Conservation (phyloP, 2,329 filamentous ascomycete genomes). For the Cladosporium velox region DNA sequence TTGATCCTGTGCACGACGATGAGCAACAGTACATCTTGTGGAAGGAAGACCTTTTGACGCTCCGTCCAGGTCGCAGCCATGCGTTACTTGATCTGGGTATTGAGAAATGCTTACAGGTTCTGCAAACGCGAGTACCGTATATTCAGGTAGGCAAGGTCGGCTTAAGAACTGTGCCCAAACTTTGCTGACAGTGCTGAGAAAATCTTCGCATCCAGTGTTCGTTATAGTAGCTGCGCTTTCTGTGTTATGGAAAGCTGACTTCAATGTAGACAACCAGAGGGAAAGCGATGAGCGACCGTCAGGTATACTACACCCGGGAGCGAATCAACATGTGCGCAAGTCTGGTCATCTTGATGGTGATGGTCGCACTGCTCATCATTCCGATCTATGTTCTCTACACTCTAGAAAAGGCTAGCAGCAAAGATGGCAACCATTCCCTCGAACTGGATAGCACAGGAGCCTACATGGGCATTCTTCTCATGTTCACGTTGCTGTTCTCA, state of each 20-base stretch:
- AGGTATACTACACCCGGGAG: conserved; percentile 28
- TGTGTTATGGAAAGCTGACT: neutral
- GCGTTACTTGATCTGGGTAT: conserved; percentile 43
- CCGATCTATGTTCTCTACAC: conserved; percentile 34
- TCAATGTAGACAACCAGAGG: neutral
- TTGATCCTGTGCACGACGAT: conserved; percentile 26
- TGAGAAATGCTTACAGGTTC: conserved; percentile 26
- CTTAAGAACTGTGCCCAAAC: neutral
- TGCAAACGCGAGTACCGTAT: neutral
- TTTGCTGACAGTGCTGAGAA: neutral
- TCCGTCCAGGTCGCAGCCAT: conserved; percentile 41
- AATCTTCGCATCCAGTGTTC: neutral
- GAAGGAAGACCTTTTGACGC: conserved; percentile 45
- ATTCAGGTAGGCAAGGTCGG: neutral
- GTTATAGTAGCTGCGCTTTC: neutral
- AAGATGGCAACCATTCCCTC: too few species aligned
- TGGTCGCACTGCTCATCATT: conserved; percentile 32
- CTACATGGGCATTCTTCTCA: conserved; percentile 30
- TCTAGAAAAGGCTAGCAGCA: conserved; percentile 25
- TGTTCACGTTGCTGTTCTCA: conserved; percentile 33
- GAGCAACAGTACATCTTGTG: conserved; percentile 39
- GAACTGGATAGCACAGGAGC: conserved; percentile 23
- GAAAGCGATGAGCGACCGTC: conserved; percentile 11
- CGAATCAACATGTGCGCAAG: conserved; percentile 29
- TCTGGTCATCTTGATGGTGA: conserved; percentile 30